Base-by-base conservation (phyloP, 495 filamentous ascomycete genomes). In the Trichoderma virens region DNA sequence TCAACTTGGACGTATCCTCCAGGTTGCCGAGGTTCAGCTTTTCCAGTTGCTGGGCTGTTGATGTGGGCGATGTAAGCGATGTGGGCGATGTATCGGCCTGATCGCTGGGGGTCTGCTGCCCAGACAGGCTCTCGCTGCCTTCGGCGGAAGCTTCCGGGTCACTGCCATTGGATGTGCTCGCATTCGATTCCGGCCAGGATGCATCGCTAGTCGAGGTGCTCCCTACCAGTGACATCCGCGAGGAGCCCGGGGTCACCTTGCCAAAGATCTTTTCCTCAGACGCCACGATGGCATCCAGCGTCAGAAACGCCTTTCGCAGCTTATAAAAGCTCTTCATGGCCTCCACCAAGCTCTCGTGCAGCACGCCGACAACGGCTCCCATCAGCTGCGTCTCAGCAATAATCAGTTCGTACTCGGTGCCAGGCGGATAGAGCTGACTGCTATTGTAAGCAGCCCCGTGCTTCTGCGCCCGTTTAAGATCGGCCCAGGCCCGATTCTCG, bases 291-390 rank as follows among this genome's bases (percentile, higher is more conserved):
- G 81, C 82, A 72, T 97, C 88, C 20, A 98, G 78, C 4, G 93
- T 89, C 28, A 90, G 78, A 70, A 89, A 98, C 6, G 94, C 94
- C 69, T 93, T 97, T 66, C 95, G 82, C 71, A 98, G 72, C 72
- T 93, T 94, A 72, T 97, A 97, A 67, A 98, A 97, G 1, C 90
- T 91, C 73, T 88, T 90, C 70, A 98, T 83, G 56, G 86, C 91
- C 68, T 98, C 94, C 0, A 93, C 94, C 67, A 98, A 76, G 69
- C 91, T 97, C 74, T 98, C 94, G 65, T 93, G 95, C 68, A 97
- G 78, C 9, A 98, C 89, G 0, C 84, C 91, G 5, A 97, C 84
- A 18, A 98, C 88, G 7, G 94, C 95, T 69, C 82, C 83, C 89
- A 97, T 96, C 61, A 98, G 76, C 68, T 96, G 90, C 2, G 90